Base-by-base conservation (phyloP, 345 rosid genomes). In the Gossypium turneri region DNA sequence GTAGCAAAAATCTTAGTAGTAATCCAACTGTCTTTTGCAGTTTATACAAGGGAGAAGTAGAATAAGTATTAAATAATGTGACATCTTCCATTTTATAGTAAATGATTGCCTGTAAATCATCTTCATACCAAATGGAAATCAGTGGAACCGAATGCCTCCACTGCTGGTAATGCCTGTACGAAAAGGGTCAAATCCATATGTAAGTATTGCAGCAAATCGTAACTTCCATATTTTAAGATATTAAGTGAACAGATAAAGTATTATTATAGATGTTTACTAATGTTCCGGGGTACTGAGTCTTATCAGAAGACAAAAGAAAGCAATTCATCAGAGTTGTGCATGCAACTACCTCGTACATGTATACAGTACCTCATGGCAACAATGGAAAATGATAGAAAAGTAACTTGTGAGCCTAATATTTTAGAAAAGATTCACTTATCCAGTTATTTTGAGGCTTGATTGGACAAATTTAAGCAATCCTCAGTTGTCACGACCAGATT, bases 41-140 rank as follows among this genome's bases (percentile, higher is more conserved):
- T 27, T 60, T 60, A 25, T 25, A 24, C 9, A 7, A 24, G 64
- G 64, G 38, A 59, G n/a, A 59, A 25, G 62, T 22, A 10, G 62
- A 25, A 61, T 29, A 17, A 61, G 17, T 15, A 29, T 29, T n/a
- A 61, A 61, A 61, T 15, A 29, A 61, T 15, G 44, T 0, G 16
- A 29, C 27, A 61, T 15, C 66, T 15, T 15, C 12, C 10, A 29
- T 61, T 5, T 65, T 48, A 19, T 65, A 43, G 51, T 19, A 43
- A 38, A n/a, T 9, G 15, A 41, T 65, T 41, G 51, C 69, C 11
- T 19, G 51, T 11, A 20, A 67, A 51, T 63, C 48, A 61, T 77
- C 48, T 73, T 63, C 86, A 47, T 88, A 94, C 97, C 97, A 94
- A 69, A 78, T 86, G 79, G 77, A 92, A 85, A 82, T 88, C 86